phyloP scores from a whole-genome alignment of 208 protist species.

The Leptomonas pyrrhocoris region DNA sequence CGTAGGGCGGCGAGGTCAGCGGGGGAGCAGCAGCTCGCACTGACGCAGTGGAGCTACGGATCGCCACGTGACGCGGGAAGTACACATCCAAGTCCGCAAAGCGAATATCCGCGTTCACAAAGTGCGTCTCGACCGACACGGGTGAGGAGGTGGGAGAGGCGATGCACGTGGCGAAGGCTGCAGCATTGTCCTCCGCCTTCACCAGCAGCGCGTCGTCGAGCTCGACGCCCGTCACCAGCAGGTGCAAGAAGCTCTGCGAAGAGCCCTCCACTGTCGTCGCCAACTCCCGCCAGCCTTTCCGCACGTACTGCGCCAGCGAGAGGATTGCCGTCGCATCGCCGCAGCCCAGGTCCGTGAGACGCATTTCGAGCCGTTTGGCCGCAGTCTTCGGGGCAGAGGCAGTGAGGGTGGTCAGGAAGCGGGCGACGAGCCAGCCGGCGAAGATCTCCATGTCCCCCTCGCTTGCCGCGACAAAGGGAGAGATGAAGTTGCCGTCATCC shows the following conservation, averaged over 20 bases:
- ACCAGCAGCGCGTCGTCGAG: conserved; percentile 65
- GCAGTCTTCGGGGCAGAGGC: neutral
- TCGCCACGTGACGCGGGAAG: conserved; percentile 25
- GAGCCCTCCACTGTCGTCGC: conserved; percentile 1
- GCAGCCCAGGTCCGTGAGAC: conserved; percentile 71
- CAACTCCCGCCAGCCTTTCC: conserved; percentile 27
- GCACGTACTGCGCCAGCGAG: conserved; percentile 27
- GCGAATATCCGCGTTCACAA: conserved; percentile 45
- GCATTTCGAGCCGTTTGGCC: conserved; percentile 19
- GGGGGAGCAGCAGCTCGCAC: neutral
- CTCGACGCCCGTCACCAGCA: conserved; percentile 52
- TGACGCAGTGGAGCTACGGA: neutral
- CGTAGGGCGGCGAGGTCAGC: conserved; percentile 19
- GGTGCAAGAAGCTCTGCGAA: neutral
- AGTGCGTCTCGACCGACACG: conserved; percentile 30
- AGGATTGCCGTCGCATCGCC: conserved; percentile 65
- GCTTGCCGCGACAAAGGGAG: conserved; percentile 66
- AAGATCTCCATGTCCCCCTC: conserved; percentile 38
- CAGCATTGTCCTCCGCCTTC: conserved; percentile 21
- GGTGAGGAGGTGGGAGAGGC: conserved; percentile 12
- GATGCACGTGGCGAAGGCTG: neutral
- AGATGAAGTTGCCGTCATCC: conserved; percentile 79
- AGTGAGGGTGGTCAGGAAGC: conserved; percentile 14
- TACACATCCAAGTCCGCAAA: conserved; percentile 37
- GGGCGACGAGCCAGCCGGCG: conserved; percentile 38